Conservation (phyloP, 768 basidiomycete genomes). For the Mycena sanguinolenta region DNA sequence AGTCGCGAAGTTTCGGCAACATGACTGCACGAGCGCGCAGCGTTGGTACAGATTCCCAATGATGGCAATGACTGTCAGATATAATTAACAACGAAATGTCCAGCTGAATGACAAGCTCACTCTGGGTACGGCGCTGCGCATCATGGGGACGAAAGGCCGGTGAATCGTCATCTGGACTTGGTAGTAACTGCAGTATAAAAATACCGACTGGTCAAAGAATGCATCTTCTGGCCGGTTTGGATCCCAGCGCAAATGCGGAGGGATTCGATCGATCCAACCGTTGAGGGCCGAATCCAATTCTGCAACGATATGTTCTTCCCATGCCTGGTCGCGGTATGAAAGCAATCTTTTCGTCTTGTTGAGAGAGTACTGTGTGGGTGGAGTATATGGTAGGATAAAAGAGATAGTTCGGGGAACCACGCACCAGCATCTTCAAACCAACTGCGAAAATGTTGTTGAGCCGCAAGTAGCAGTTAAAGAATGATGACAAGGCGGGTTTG, state of each 20-base stretch:
- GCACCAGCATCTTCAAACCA: constrained; percentile 44
- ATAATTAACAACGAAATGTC: neutral
- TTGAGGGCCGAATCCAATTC: constrained; percentile 84
- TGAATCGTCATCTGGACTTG: constrained; percentile 61
- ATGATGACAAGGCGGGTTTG: constrained; percentile 54
- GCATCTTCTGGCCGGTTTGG: constrained; percentile 51
- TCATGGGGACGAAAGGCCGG: constrained; percentile 61
- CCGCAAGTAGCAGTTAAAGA: constrained; percentile 59
- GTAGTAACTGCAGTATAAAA: constrained; percentile 56
- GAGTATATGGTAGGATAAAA: too few species aligned
- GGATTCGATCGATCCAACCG: constrained; percentile 62
- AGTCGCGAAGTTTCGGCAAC: constrained; percentile 68
- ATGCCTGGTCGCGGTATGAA: constrained; percentile 58
- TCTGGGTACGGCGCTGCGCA: constrained; percentile 11
- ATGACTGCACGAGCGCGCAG: constrained; percentile 82
- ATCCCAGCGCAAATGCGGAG: constrained; percentile 55
- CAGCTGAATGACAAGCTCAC: constrained; percentile 21
- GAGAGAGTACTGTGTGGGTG: constrained; percentile 66
- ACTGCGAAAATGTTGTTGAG: constrained; percentile 62
- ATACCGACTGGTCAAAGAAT: constrained; percentile 55
- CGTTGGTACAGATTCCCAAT: constrained; percentile 86
- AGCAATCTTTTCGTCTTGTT: constrained; percentile 70
- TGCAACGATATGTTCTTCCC: constrained; percentile 76
- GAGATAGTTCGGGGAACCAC: neutral
- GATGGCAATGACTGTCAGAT: constrained; percentile 48